Evolutionary conservation across 2,329 filamentous ascomycete species (phyloP), one percentile per base, ranked within the genome.

Genomic region (Penicillium sp.): DNA sequence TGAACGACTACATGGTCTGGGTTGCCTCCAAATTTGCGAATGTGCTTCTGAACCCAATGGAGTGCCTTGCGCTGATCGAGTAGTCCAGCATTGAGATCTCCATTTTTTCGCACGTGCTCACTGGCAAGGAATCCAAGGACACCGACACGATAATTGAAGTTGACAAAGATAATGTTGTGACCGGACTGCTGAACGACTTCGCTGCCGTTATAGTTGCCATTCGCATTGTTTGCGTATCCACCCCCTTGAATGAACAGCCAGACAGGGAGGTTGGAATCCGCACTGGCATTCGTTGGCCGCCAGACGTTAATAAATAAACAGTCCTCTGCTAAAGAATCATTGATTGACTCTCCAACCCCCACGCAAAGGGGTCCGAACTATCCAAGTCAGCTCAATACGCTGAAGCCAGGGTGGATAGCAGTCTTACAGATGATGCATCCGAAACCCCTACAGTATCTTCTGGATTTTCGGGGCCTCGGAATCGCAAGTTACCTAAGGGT

Each of bases 61-160:
- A 90, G 69, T 2, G 83, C 75, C 27, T 82, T 79, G 19, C 85
- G 78, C 72, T 89, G 86, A 64, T 90, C 87, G 3, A 88, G 75
- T 8, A 89, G 70, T 0, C 87, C 87, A 2, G 76, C 83, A 66
- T 90, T 89, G 9, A 88, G 76, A 49, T 81, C 78, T 0, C 86
- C 86, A 61, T 84, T 74, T 6, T 74, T 68, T 38, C 79, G 78
- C 10, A 89, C 77, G 31, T 81, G 75, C 39, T 84, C 79, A 47
- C 84, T 81, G 0, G 84, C 81, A 1, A 89, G 77, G 63, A 89
- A 89, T 0, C 86, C 87, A 64, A 83, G 83, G 0, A 83, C 73
- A 0, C 85, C 85, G 7, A 89, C 82, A 7, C 86, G 81, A 69
- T 92, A 91, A 72, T 90, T 91, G 73, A 90, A 82, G 13, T 81